A percentile compares a stretch with the other conserved stretches of the same genome.
Evolutionary conservation across 768 basidiomycete species (phyloP).

Genomic region (Cantharellus anzutake): DNA sequence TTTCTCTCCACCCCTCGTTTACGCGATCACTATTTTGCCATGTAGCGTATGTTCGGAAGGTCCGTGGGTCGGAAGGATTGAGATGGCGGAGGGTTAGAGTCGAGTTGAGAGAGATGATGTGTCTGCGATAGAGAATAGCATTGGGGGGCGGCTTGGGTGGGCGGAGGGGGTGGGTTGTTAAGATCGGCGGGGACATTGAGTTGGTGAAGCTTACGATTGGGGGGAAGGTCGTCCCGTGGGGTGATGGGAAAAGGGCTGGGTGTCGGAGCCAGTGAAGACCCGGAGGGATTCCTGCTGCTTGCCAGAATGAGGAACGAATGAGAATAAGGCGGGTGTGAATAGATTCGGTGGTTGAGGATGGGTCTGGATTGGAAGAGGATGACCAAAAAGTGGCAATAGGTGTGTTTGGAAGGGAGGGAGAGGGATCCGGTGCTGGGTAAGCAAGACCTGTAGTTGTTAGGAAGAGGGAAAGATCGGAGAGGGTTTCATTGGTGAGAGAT

Average conservation of each 20-base stretch:
- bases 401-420: no score
- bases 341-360: slow-evolving; percentile 4
- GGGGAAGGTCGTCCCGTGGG: slow-evolving; percentile 2
- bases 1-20: slow-evolving; percentile 27
- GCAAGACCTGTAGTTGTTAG: not conserved
- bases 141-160: slow-evolving; percentile 27
- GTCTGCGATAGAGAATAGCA: slow-evolving; percentile 23
- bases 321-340: slow-evolving; percentile 23
- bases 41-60: slow-evolving; percentile 26
- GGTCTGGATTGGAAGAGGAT: no score
- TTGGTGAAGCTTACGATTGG: slow-evolving; percentile 27
- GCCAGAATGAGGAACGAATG: slow-evolving; percentile 29
- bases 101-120: slow-evolving; percentile 19
- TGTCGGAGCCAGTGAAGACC: slow-evolving; percentile 20
- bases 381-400: no score
- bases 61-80: slow-evolving; percentile 14
- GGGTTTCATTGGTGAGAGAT: no score
- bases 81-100: slow-evolving; percentile 16
- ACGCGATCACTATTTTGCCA: slow-evolving; percentile 35
- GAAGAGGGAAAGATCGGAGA: not conserved
- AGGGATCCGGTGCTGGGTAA: not conserved
- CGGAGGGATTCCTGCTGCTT: slow-evolving; percentile 25
- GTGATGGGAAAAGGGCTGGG: slow-evolving; percentile 21
- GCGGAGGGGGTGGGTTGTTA: slow-evolving; percentile 32
- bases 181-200: no score